Conservation (phyloP, 352 stramenopile species). For the Globisporangium canariense region DNA sequence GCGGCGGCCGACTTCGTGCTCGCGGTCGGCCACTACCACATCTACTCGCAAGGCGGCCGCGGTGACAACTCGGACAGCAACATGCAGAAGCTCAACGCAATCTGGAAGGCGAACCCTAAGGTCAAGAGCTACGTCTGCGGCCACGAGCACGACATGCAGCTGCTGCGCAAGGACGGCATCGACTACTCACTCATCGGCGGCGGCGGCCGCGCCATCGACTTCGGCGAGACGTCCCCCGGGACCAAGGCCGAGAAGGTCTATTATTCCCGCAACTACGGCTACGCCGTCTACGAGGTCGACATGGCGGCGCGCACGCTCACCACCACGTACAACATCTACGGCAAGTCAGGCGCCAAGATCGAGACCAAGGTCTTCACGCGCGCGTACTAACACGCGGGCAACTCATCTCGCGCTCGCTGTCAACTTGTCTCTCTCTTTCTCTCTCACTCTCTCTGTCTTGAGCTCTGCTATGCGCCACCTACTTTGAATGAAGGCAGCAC, state of each 20-base stretch:
- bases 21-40: conserved; percentile 30
- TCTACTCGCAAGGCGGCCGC: conserved; percentile 27
- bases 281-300: conserved; percentile 30
- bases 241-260: conserved; percentile 29
- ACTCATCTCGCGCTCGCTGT: too few species aligned
- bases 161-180: conserved; percentile 21
- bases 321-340: conserved; percentile 37
- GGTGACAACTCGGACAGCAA: conserved; percentile 27
- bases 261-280: conserved; percentile 36
- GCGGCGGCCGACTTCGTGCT: conserved; percentile 16
- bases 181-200: conserved; percentile 42
- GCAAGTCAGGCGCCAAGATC: conserved; percentile 27
- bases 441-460: background rate
- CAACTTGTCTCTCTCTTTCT: background rate
- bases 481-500: background rate
- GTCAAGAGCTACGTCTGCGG: conserved; percentile 37
- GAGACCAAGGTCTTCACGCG: conserved; percentile 28
- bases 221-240: conserved; percentile 22
- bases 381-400: conserved; percentile 15
- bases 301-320: conserved; percentile 20
- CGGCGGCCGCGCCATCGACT: conserved; percentile 29
- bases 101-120: conserved; percentile 23
- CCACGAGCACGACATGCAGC: conserved; percentile 47
- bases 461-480: background rate
- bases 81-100: conserved; percentile 24